These are phyloP conservation scores for Penicillium macrosclerotiorum DNA, from an alignment of 495 filamentous ascomycete genomes.

Conservation along the genomic window DNA sequence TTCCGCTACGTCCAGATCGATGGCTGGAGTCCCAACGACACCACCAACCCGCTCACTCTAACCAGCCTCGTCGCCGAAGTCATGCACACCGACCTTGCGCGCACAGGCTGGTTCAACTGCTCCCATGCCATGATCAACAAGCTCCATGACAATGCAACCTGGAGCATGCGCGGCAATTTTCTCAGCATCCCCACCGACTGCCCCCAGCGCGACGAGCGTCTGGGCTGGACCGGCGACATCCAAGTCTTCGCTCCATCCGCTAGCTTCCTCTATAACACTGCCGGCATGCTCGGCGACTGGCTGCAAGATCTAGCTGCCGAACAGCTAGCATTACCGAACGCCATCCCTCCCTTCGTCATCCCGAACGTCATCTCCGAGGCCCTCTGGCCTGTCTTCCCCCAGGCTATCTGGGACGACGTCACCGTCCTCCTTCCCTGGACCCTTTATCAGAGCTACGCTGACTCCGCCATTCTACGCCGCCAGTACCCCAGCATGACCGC, in stretches of 20 bases:
- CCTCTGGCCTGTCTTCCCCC: conserved; percentile 25
- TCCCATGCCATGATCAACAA: conserved; percentile 48
- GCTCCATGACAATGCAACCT: conserved; percentile 48
- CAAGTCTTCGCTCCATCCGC: conserved; percentile 52
- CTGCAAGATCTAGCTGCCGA: conserved; percentile 44
- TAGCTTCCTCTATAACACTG: conserved; percentile 50
- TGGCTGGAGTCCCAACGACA: conserved; percentile 31
- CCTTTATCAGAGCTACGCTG: conserved; percentile 41
- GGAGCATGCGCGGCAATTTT: conserved; percentile 57
- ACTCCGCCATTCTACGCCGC: conserved; percentile 32
- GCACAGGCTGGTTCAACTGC: conserved; percentile 46
- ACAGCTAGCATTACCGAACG: conserved; percentile 24
- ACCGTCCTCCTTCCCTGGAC: conserved; percentile 43
- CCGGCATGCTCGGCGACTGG: conserved; percentile 50
- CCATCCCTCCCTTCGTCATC: conserved; percentile 38
- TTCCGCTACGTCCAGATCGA: conserved; percentile 55
- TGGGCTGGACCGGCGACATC: conserved; percentile 58
- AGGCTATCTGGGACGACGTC: conserved; percentile 48
- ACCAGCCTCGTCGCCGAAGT: conserved; percentile 43
- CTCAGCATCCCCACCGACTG: conserved; percentile 55
- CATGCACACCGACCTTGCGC: conserved; percentile 50
- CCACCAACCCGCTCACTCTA: conserved; percentile 7
- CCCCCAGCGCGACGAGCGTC: conserved; percentile 55
- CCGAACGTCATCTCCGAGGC: conserved; percentile 34
- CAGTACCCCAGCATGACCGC: conserved; percentile 41